Base-by-base conservation (phyloP, 306 rosid species). In the Hippophae gyantsensis region DNA sequence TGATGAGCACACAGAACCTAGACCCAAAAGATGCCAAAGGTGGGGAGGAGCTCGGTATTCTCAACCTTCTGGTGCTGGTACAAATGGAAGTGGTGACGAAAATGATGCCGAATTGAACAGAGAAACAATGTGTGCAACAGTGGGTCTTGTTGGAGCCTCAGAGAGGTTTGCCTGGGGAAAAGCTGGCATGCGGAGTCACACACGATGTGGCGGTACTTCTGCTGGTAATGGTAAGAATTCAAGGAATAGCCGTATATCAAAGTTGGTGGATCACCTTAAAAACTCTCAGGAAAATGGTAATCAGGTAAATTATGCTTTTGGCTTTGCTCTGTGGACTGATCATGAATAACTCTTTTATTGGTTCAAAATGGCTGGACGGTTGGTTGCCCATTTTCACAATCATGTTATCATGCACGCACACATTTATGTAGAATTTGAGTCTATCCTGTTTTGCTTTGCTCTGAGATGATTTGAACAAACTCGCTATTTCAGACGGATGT, bases 121-220 rank as follows among this genome's bases (percentile, higher is more conserved):
- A 74, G 92, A 86, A 50, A 63, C 63, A 70, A 48, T 74, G 18
- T 68, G 74, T 70, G 60, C 78, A 50, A 76, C 95, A 26, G 38
- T 61, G 42, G 77, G 79, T 65, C 70, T 75, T 73, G 75, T 72
- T 56, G 71, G 81, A 55, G 69, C 79, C 72, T 73, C 79, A n/a
- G 84, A 82, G 57, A 77, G 86, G 75, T 82, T 83, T 68, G 68
- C 90, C 10, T 89, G 90, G 90, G 96, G 90, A 2, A 81, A 76
- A 70, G 80, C 84, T 69, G 84, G 86, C 56, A 71, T 76, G 61
- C 81, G 87, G 42, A 84, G 87, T 65, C 75, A 86, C 78, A 78
- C 79, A 45, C 71, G 84, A 56, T 73, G 74, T 75, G 83, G 86
- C n/a, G 58, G 76, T 72, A 66, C 56, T 43, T 69, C 67, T 69